phyloP scores from a whole-genome alignment of 768 basidiomycete genomes.

The Lactarius hatsudake region DNA sequence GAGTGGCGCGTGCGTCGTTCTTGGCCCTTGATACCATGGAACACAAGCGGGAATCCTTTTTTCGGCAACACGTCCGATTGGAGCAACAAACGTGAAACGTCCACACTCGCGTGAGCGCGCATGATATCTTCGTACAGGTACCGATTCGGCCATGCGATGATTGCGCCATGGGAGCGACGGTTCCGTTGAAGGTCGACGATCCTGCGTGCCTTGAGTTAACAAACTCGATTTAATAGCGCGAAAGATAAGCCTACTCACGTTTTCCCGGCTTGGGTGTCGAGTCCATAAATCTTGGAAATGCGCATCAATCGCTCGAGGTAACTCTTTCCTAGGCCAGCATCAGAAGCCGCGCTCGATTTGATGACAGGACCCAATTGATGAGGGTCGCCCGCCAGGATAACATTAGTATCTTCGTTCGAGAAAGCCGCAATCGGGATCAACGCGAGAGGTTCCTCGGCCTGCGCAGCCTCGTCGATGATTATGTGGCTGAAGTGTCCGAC shows the following conservation, averaged over 20 bases:
- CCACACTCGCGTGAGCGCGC: constrained; percentile 31
- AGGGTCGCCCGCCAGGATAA: constrained; percentile 66
- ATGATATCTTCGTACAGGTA: constrained; percentile 51
- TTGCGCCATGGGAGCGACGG: constrained; percentile 60
- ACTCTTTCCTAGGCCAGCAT: constrained; percentile 56
- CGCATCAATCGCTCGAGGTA: constrained; percentile 54
- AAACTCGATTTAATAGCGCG: not conserved
- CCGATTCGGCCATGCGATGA: constrained; percentile 60
- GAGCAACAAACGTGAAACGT: constrained; percentile 32
- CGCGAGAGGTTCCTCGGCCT: constrained; percentile 66
- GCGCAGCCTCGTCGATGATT: constrained; percentile 70
- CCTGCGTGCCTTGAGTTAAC: constrained; percentile 34
- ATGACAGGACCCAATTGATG: constrained; percentile 72
- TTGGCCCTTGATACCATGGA: constrained; percentile 37
- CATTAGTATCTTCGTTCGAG: constrained; percentile 49
- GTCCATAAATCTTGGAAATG: constrained; percentile 35
- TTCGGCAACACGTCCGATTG: constrained; percentile 33
- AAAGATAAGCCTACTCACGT: constrained; percentile 11
- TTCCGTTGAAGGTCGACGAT: constrained; percentile 63
- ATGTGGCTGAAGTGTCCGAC: constrained; percentile 66
- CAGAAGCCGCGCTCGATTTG: constrained; percentile 52
- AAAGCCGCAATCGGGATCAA: constrained; percentile 63
- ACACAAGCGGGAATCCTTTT: constrained; percentile 35
- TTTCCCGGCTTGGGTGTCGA: constrained; percentile 18
- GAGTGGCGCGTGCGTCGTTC: constrained; percentile 38